phyloP scores from a whole-genome alignment of 2,329 filamentous ascomycete species.

The Venturia carpophila region DNA sequence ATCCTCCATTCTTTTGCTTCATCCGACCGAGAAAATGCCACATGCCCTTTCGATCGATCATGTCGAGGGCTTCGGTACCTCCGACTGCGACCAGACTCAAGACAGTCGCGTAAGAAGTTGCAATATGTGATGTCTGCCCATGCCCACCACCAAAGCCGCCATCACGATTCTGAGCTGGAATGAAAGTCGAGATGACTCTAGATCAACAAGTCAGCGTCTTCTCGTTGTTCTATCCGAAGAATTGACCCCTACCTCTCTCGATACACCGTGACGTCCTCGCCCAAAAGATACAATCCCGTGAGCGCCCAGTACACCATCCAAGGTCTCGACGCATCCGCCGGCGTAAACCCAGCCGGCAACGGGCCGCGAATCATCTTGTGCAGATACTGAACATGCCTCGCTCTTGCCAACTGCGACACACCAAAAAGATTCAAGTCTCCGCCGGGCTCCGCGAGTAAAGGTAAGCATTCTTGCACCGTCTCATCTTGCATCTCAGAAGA shows the following conservation, averaged over 20 bases:
- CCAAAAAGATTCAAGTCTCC: constrained; percentile 54
- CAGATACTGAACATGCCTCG: constrained; percentile 54
- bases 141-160: constrained; percentile 94
- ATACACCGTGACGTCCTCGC: constrained; percentile 61
- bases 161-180: constrained; percentile 68
- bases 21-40: constrained; percentile 84
- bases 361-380: constrained; percentile 41
- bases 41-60: constrained; percentile 75
- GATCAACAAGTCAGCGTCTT: neutral
- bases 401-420: constrained; percentile 64
- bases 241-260: constrained; percentile 47
- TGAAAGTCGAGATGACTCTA: constrained; percentile 63
- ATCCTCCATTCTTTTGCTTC: constrained; percentile 85
- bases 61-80: constrained; percentile 61
- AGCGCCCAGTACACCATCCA: constrained; percentile 96
- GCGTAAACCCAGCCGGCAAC: constrained; percentile 63
- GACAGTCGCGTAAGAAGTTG: constrained; percentile 77
- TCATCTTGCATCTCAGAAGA: constrained; percentile 61
- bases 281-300: constrained; percentile 64
- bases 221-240: neutral
- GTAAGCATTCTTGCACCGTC: constrained; percentile 61
- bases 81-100: constrained; percentile 73
- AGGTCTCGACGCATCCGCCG: constrained; percentile 77
- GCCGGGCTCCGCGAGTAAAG: constrained; percentile 47
- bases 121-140: constrained; percentile 81